Conservation (phyloP, 2,329 filamentous ascomycete species). For the Xylaria sp. region DNA sequence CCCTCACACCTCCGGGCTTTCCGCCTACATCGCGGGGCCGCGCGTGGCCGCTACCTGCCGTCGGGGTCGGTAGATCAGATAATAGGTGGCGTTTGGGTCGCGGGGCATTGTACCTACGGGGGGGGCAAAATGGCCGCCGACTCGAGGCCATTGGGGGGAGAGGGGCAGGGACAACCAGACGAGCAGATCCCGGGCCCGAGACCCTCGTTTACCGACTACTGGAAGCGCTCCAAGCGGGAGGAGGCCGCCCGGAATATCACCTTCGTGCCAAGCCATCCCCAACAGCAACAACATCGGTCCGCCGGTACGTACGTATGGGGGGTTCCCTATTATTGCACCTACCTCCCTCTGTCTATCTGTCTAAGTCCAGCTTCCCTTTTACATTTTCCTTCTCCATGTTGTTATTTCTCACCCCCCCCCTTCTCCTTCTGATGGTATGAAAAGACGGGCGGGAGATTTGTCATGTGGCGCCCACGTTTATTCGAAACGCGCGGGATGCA, state of each 20-base stretch:
- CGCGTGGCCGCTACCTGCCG: too few species aligned
- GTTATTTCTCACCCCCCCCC: neutral
- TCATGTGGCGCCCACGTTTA: too few species aligned
- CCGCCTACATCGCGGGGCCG: too few species aligned
- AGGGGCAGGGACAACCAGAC: neutral
- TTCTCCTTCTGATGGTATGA: slow-evolving; percentile 3
- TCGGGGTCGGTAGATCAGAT: too few species aligned
- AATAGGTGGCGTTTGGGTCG: too few species aligned
- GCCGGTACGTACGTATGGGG: slow-evolving; percentile 35
- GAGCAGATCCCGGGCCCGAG: slow-evolving; percentile 29
- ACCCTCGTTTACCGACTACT: slow-evolving; percentile 52
- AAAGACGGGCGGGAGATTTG: slow-evolving; percentile 9
- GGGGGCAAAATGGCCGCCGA: slow-evolving; percentile 7
- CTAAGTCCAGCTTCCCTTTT: too few species aligned
- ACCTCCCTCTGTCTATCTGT: neutral
- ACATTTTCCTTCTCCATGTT: neutral
- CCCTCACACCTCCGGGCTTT: too few species aligned
- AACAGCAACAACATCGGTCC: slow-evolving; percentile 27
- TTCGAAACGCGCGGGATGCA: too few species aligned
- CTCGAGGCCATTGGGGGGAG: slow-evolving; percentile 10
- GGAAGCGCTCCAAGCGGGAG: slow-evolving; percentile 48
- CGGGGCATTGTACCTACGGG: too few species aligned
- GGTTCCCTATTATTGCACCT: neutral
- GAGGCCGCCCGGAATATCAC: slow-evolving; percentile 38
- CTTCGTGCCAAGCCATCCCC: slow-evolving; percentile 39